Evolutionary conservation across 2,329 filamentous ascomycete species (phyloP), one percentile per base, ranked within the genome.

Genomic region (Hypoxylon sp.): DNA sequence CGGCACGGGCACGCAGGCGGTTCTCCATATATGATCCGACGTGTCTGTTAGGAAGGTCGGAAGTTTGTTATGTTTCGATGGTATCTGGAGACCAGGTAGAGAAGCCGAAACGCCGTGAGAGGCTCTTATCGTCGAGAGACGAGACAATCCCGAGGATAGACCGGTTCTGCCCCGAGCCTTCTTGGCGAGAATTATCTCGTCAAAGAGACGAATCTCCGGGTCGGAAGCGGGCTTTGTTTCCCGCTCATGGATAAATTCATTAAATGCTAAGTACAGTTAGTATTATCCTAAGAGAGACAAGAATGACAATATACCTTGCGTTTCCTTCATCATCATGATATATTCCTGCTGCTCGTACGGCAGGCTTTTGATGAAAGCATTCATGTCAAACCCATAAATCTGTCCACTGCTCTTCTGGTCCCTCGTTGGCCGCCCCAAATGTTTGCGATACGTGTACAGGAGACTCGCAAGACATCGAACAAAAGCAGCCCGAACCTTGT

Each of bases 101-200:
- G 80, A 80, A 51, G 79, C 78, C 4, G 83, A 82, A 38, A 83
- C 80, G n/a, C 84, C 84, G 63, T 87, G 84, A 1, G 85, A 87
- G 32, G 83, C 85, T 51, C 86, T 83, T 65, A 89, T 86, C 4
- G 87, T 89, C 9, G 87, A 88, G 9, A 89, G 83, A 9, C 87
- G 85, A 0, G 86, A 89, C 30, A 90, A 84, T 38, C 90, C 92
- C 28, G 87, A 86, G 57, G 90, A 89, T 64, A 94, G 82, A 3
- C 86, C 87, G 0, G 87, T 84, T 34, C 89, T 89, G 23, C 92
- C 91, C 53, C 87, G 85, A 28, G 85, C 85, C 76, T 87, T 88
- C 82, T 96, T 96, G 32, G 92, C 91, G 56, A 95, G 84, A 73
- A 96, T 93, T 74, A 96, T 90, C 78, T 94, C 91, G 78, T 96